These are phyloP conservation scores for Effrenium voratum DNA, from an alignment of 73 alveolate species.

Conservation along the genomic window DNA sequence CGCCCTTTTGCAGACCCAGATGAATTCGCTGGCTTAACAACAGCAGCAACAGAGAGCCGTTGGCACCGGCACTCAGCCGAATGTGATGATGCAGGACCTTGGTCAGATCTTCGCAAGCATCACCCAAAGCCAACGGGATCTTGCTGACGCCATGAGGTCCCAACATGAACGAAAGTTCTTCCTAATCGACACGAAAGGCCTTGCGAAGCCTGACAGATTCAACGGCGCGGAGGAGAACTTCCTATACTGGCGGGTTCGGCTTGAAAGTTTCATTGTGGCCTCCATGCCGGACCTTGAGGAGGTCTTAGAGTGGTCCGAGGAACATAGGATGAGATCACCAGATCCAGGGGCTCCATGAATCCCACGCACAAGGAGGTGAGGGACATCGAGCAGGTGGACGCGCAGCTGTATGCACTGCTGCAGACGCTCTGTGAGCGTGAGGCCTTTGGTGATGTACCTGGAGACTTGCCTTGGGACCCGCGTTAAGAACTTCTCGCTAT, in stretches of 20 bases:
- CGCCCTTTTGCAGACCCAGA: no score
- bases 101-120: background rate
- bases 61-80: background rate
- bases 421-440: slow-evolving; percentile 33
- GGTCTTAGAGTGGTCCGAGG: background rate
- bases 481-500: background rate
- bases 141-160: no score
- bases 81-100: no score
- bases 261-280: background rate
- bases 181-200: background rate
- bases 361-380: background rate
- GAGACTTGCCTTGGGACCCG: background rate
- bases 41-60: slow-evolving; percentile 5
- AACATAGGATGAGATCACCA: background rate
- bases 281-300: background rate
- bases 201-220: slow-evolving; percentile 20
- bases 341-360: background rate
- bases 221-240: background rate
- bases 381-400: background rate
- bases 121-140: background rate
- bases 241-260: slow-evolving; percentile 2
- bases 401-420: slow-evolving; percentile 15
- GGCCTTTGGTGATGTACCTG: background rate
- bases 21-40: no score
- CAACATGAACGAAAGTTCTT: background rate